A percentile compares a stretch with the other conserved stretches of the same genome.
phyloP scores from a whole-genome alignment of 371 early-diverging fungal genomes.

The Haplosporangium sp. region DNA sequence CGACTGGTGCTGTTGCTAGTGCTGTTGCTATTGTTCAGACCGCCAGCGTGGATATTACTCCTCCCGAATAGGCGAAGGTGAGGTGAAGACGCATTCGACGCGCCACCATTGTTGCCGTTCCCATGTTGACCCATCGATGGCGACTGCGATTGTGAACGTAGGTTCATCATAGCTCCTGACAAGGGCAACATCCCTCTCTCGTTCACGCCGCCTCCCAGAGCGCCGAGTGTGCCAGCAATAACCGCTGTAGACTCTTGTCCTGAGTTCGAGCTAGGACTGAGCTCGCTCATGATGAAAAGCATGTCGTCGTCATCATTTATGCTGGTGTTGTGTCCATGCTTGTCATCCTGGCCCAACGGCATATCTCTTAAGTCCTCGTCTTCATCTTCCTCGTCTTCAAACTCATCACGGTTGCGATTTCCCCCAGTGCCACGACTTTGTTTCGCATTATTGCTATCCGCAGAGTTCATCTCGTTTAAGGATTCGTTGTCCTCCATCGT shows the following conservation, averaged over 20 bases:
- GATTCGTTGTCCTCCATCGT: slow-evolving; percentile 42
- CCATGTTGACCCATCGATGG: slow-evolving; percentile 19
- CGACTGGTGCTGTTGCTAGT: slow-evolving; percentile 7
- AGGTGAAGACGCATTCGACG: slow-evolving; percentile 27
- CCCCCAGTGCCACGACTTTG: slow-evolving; percentile 2
- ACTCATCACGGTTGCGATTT: slow-evolving; percentile 2
- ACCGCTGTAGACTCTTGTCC: slow-evolving; percentile 12
- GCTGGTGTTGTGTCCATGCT: slow-evolving; percentile 21
- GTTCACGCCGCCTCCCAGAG: slow-evolving; percentile 1
- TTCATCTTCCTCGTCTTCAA: slow-evolving; percentile 26
- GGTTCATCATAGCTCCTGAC: slow-evolving; percentile 28
- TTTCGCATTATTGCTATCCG: neutral
- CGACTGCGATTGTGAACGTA: slow-evolving; percentile 42
- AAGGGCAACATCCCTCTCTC: slow-evolving; percentile 26
- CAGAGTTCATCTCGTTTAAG: slow-evolving; percentile 38
- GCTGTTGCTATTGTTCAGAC: slow-evolving; percentile 3
- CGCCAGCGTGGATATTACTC: neutral
- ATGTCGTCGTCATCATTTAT: slow-evolving; percentile 53
- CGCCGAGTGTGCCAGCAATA: neutral
- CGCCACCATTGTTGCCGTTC: slow-evolving; percentile 2
- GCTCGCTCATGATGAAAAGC: slow-evolving; percentile 54
- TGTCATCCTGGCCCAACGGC: slow-evolving; percentile 1
- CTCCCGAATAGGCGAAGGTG: slow-evolving; percentile 42
- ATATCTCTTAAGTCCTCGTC: slow-evolving; percentile 16
- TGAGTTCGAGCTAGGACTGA: slow-evolving; percentile 35